Base-by-base conservation (phyloP, 176 grass and related monocot species). In the Coix lacrymajobi region DNA sequence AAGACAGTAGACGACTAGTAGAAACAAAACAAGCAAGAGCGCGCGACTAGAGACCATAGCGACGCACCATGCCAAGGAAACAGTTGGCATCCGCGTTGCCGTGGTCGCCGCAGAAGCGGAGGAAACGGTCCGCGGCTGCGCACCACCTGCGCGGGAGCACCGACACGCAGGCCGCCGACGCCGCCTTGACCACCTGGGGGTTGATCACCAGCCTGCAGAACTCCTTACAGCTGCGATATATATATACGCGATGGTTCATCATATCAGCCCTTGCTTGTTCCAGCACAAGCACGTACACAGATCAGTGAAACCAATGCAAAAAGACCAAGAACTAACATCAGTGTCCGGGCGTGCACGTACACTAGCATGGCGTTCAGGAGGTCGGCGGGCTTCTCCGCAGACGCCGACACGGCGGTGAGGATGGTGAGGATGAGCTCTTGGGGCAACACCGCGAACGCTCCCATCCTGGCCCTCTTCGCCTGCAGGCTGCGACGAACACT, bases 31-130 rank as follows among this genome's bases (percentile, higher is more conserved):
- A 62, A 25, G 56, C 5, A n/a, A n/a, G n/a, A n/a, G n/a, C n/a
- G n/a, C n/a, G n/a, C n/a, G n/a, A n/a, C n/a, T n/a, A n/a, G n/a
- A n/a, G n/a, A n/a, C n/a, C n/a, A n/a, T n/a, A n/a, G n/a, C n/a
- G n/a, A n/a, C 76, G 37, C 40, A 89, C 87, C 87, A 89, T 89
- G 69, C 87, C 87, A 14, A 89, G 82, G 17, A 89, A 75, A 62
- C 65, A 89, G 60, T 62, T 81, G 16, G 87, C 88, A 29, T 89
- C 88, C 15, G 40, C 15, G 75, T 85, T 81, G 52, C 83, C 83
- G 11, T 51, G 71, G 12, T 89, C 76, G 36, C 77, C 62, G 34
- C 38, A 89, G 20, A 52, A 46, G 58, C 28, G 46, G 8, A 89
- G 68, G 70, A 89, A 89, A 31, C 29, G 29, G 20, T 71, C 69